Percentiles rank a stretch among this genome's conserved stretches.
These are phyloP conservation scores for Cylindrotheca fusiformis DNA, from an alignment of 108 stramenopile species.

Conservation along the genomic window DNA sequence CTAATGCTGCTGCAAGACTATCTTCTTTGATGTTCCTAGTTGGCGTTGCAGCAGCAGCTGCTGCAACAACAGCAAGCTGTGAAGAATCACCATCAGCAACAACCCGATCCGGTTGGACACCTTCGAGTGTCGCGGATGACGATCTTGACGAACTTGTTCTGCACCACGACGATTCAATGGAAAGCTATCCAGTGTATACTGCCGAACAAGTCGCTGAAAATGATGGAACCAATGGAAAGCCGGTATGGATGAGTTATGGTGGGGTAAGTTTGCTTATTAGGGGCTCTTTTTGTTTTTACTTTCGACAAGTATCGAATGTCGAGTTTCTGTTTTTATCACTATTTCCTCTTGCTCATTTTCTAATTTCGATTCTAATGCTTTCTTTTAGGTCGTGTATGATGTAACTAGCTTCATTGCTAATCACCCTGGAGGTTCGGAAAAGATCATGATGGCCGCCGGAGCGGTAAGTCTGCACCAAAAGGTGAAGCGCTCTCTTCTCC, in stretches of 20 bases:
- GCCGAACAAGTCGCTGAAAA: slow-evolving; percentile 56
- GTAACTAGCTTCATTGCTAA: slow-evolving; percentile 90
- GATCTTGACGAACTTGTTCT: slow-evolving; percentile 20
- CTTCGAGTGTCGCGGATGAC: slow-evolving; percentile 24
- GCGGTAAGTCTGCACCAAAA: not conserved
- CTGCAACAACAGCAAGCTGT: too few relatives aligned
- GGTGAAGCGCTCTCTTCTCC: too few relatives aligned
- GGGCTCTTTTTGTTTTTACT: not conserved
- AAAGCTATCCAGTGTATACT: slow-evolving; percentile 51
- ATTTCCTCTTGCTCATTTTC: not conserved
- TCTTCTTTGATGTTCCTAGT: too few relatives aligned
- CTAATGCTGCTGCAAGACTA: too few relatives aligned
- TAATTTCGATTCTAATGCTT: not conserved
- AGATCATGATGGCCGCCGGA: slow-evolving; percentile 70
- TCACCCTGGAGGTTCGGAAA: slow-evolving; percentile 89
- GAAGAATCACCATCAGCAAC: too few relatives aligned
- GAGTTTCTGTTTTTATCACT: not conserved
- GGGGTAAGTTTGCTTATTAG: slow-evolving; percentile 7
- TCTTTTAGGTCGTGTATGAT: slow-evolving; percentile 82
- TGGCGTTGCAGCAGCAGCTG: too few relatives aligned
- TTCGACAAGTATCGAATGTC: not conserved
- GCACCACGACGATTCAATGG: slow-evolving; percentile 15
- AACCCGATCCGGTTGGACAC: too few relatives aligned
- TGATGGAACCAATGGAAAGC: slow-evolving; percentile 58
- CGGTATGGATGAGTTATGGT: slow-evolving; percentile 86